Base-by-base conservation (phyloP, 2,329 filamentous ascomycete species). In the Colletotrichum navitas region DNA sequence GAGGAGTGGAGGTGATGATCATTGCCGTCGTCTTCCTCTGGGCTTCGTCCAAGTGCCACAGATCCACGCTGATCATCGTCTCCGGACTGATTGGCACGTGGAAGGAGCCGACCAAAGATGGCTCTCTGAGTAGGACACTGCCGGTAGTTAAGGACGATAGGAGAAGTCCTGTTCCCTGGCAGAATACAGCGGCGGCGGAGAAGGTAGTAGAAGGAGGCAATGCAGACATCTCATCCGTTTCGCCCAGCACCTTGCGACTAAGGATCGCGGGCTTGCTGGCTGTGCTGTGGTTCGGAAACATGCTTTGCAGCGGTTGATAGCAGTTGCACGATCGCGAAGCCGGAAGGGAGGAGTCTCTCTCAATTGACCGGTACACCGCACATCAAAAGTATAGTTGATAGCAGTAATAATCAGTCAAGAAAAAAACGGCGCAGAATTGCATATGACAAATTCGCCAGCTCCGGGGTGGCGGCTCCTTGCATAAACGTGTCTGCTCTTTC, bases 1-100 rank as follows among this genome's bases (percentile, higher is more conserved):
- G 74, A 12, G 63, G 75, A 45, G 36, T 21, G n/a, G 68, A 64
- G 65, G 75, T 36, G 65, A 73, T 74, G 29, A 51, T 78, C 10
- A 75, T 80, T 71, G 73, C 74, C 32, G 72, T 74, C 34, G 29
- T 81, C 45, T 75, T 81, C 16, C 45, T 74, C 32, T 74, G 68
- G 68, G 52, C 69, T 5, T 60, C 65, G 36, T 29, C 56, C 16
- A 72, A 65, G 39, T 66, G 68, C 61, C 72, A 67, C 29, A 47
- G 21, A 29, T 69, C 73, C 12, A 68, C 66, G 8, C 36, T 32
- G 45, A 63, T 45, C 6, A 63, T 74, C 26, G 49, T 49, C 29
- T 47, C 47, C 18, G 47, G 62, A 34, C 47, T 70, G 51, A 70
- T 59, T 43, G 55, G 71, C 6, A 52, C 58, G 34, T 21, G 62